Evolutionary conservation across 2,329 filamentous ascomycete genomes (phyloP).

Genomic region (Botryosphaeria agaves): DNA sequence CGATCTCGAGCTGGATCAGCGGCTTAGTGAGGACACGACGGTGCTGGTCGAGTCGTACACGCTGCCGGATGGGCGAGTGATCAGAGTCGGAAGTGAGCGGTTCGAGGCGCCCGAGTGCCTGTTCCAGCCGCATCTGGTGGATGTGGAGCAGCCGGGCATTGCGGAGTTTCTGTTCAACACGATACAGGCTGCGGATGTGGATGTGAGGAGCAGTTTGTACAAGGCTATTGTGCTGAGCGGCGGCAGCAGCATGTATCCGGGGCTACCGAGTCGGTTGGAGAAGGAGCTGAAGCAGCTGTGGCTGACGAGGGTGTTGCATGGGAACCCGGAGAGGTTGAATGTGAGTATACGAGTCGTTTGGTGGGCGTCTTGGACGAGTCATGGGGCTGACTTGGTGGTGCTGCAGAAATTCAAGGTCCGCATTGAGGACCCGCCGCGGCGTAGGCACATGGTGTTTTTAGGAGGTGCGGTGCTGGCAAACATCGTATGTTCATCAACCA

Average conservation of each 20-base stretch:
- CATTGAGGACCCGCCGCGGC: slow-evolving; percentile 91
- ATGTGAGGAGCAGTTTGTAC: slow-evolving; percentile 84
- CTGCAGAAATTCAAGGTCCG: slow-evolving; percentile 91
- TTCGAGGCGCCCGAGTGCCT: slow-evolving; percentile 97
- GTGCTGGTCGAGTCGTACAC: slow-evolving; percentile 97
- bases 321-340: slow-evolving; percentile 79
- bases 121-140: slow-evolving; percentile 95
- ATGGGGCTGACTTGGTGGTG: slow-evolving; percentile 1
- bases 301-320: slow-evolving; percentile 78
- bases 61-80: slow-evolving; percentile 86
- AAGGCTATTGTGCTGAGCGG: slow-evolving; percentile 95
- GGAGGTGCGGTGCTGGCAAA: slow-evolving; percentile 93
- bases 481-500: slow-evolving; percentile 37
- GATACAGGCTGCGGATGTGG: slow-evolving; percentile 88
- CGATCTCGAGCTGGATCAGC: slow-evolving; percentile 90
- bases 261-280: slow-evolving; percentile 81
- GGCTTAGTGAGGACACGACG: slow-evolving; percentile 91
- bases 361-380: background rate
- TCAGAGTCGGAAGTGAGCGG: slow-evolving; percentile 87
- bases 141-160: slow-evolving; percentile 92
- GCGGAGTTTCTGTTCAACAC: slow-evolving; percentile 98
- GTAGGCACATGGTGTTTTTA: slow-evolving; percentile 98
- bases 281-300: slow-evolving; percentile 98
- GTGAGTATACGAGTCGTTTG: slow-evolving; percentile 23
- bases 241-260: slow-evolving; percentile 97